Conservation (phyloP, 1,139 yeast species). For the Magnusiomyces tetraspermus region DNA sequence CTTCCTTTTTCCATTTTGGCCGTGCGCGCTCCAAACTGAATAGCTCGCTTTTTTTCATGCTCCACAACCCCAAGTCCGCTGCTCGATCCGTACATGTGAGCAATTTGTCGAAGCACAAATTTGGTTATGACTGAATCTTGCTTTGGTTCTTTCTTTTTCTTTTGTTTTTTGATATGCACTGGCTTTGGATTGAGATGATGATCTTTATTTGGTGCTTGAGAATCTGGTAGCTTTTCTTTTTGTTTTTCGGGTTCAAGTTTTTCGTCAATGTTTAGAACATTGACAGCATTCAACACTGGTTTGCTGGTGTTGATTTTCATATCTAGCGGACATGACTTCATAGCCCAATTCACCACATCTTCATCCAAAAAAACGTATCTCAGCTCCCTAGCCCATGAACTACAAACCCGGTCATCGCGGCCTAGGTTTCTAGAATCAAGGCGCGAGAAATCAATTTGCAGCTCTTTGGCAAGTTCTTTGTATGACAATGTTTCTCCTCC, state of each 20-base stretch:
- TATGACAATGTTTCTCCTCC: background rate
- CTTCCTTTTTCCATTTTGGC: slow-evolving; percentile 83
- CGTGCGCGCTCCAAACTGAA: slow-evolving; percentile 91
- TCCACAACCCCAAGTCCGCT: slow-evolving; percentile 38
- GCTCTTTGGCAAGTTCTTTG: slow-evolving; percentile 39
- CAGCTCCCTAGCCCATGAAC: slow-evolving; percentile 81
- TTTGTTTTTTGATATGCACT: background rate
- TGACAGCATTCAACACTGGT: background rate
- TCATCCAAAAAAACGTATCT: slow-evolving; percentile 82
- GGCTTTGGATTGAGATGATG: background rate
- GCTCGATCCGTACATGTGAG: slow-evolving; percentile 28
- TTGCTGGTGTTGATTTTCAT: slow-evolving; percentile 20
- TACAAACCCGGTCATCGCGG: slow-evolving; percentile 81
- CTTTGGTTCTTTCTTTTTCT: background rate
- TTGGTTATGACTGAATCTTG: slow-evolving; percentile 43
- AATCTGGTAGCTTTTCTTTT: background rate
- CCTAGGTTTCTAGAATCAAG: slow-evolving; percentile 75
- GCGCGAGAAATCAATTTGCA: slow-evolving; percentile 59
- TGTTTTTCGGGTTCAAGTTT: slow-evolving; percentile 1
- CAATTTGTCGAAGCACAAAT: slow-evolving; percentile 53
- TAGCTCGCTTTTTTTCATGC: slow-evolving; percentile 84
- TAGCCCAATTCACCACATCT: slow-evolving; percentile 45
- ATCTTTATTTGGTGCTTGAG: slow-evolving; percentile 8
- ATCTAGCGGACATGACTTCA: slow-evolving; percentile 30
- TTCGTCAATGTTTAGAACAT: background rate